phyloP scores from a whole-genome alignment of 805 yeast species.

The Barnettozyma botsteinii region DNA sequence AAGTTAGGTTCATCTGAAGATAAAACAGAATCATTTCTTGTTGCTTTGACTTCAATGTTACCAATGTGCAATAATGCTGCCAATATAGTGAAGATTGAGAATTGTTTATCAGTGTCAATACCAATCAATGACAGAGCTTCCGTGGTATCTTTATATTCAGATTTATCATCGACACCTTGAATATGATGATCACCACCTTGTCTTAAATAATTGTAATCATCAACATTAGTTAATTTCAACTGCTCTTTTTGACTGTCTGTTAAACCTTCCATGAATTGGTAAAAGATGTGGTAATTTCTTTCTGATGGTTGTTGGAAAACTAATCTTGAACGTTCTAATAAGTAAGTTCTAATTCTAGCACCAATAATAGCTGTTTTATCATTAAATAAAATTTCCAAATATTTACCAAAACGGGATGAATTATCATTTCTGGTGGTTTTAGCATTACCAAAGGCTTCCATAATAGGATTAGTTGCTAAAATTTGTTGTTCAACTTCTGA shows the following conservation, averaged over 20 bases:
- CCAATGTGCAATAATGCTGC: slow-evolving; percentile 92
- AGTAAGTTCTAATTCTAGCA: slow-evolving; percentile 88
- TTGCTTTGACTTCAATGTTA: slow-evolving; percentile 79
- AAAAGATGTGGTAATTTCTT: slow-evolving; percentile 92
- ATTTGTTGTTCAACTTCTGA: slow-evolving; percentile 90
- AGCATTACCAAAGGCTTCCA: slow-evolving; percentile 98
- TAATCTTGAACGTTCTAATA: slow-evolving; percentile 87
- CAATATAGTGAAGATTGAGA: slow-evolving; percentile 65
- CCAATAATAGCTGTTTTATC: slow-evolving; percentile 75
- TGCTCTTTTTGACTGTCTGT: slow-evolving; percentile 43
- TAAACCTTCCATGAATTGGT: slow-evolving; percentile 79
- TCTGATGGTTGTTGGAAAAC: slow-evolving; percentile 90
- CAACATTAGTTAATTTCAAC: slow-evolving; percentile 57
- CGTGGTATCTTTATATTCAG: slow-evolving; percentile 69
- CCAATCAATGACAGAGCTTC: slow-evolving; percentile 81
- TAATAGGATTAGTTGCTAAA: slow-evolving; percentile 92
- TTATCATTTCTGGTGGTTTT: slow-evolving; percentile 96
- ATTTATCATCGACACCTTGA: slow-evolving; percentile 73
- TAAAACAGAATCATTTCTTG: slow-evolving; percentile 76
- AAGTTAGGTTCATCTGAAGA: slow-evolving; percentile 84
- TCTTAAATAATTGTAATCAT: slow-evolving; percentile 73
- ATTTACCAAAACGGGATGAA: slow-evolving; percentile 96
- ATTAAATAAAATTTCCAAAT: slow-evolving; percentile 85
- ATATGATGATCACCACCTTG: slow-evolving; percentile 80
- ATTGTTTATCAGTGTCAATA: slow-evolving; percentile 50